Base-by-base conservation (phyloP, 495 filamentous ascomycete species). In the Annulohypoxylon bovei region DNA sequence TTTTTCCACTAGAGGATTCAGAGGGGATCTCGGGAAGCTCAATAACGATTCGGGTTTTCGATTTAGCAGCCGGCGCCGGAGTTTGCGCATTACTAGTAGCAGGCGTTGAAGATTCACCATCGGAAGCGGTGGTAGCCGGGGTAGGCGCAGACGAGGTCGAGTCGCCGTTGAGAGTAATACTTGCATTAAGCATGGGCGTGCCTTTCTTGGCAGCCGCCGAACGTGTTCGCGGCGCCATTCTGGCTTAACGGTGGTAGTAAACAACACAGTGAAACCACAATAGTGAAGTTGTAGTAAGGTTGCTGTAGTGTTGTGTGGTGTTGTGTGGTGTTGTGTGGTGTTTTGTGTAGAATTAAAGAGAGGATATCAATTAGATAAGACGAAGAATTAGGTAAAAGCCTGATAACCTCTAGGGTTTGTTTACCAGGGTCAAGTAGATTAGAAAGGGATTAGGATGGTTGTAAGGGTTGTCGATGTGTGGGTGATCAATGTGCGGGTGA, bases 41-140 rank as follows among this genome's bases (percentile, higher is more conserved):
- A n/a, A 75, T 23, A 4, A 54, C 65, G 55, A 54, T n/a, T 18
- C 16, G 63, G 35, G 14, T 22, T 30, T 18, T 54, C 62, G 25
- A 16, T 11, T 60, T 12, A 6, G 73, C 12, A 33, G 50, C 1
- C 7, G 81, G 80, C 2, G 75, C 78, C 0, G 91, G 88, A 7
- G 91, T 91, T 4, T 83, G 85, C 27, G 83, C 80, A 65, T 87
- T 84, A 75, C 92, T 95, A 11, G 93, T 97, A 20, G 88, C 89
- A 7, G 93, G 92, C 4, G 93, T 97, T 42, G 88, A 88, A 71
- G 87, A 89, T 27, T 87, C 89, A 54, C 84, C 88, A 6, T 83
- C 87, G 0, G 85, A 85, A 39, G 85, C 81, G 14, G 65, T 76
- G 12, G 81, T 74, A 40, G 74, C 64, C 0, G 78, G 76, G 5